phyloP scores from a whole-genome alignment of 768 basidiomycete species.

The Mycena vitilis region DNA sequence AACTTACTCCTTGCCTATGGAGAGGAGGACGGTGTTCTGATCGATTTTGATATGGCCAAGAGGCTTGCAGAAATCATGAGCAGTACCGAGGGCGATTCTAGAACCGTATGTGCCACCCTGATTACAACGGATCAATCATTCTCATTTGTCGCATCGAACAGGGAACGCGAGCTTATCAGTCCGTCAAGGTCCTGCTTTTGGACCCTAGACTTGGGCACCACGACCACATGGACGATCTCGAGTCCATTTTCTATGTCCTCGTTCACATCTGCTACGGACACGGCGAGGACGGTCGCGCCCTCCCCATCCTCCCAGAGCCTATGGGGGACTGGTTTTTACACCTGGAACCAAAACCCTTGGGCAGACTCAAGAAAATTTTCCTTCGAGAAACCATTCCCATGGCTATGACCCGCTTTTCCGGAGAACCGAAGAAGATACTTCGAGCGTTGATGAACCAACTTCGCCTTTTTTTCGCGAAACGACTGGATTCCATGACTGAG shows the following conservation, averaged over 20 bases:
- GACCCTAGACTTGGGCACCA: neutral
- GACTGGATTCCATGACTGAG: too few relatives aligned
- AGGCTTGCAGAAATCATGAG: neutral
- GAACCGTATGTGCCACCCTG: neutral
- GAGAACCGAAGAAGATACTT: too few relatives aligned
- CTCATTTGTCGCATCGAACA: neutral
- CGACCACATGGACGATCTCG: slow-evolving; percentile 26
- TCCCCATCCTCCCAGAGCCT: neutral
- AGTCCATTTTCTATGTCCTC: slow-evolving; percentile 20
- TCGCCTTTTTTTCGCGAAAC: too few relatives aligned
- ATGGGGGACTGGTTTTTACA: too few relatives aligned
- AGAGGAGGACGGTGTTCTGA: neutral
- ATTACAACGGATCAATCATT: neutral
- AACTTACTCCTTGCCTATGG: slow-evolving; percentile 37
- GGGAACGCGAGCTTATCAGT: slow-evolving; percentile 23
- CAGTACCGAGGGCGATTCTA: neutral
- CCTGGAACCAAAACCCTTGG: too few relatives aligned
- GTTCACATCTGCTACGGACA: slow-evolving; percentile 8
- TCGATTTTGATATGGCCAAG: slow-evolving; percentile 22
- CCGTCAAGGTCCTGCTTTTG: slow-evolving; percentile 6
- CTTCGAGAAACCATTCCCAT: too few relatives aligned
- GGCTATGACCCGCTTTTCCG: too few relatives aligned
- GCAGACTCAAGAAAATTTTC: too few relatives aligned
- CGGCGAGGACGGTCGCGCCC: neutral
- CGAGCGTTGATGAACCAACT: too few relatives aligned